Evolutionary conservation across 2,329 filamentous ascomycete genomes (phyloP), one percentile per base, ranked within the genome.

Genomic region (Ophiocordyceps sinensis): DNA sequence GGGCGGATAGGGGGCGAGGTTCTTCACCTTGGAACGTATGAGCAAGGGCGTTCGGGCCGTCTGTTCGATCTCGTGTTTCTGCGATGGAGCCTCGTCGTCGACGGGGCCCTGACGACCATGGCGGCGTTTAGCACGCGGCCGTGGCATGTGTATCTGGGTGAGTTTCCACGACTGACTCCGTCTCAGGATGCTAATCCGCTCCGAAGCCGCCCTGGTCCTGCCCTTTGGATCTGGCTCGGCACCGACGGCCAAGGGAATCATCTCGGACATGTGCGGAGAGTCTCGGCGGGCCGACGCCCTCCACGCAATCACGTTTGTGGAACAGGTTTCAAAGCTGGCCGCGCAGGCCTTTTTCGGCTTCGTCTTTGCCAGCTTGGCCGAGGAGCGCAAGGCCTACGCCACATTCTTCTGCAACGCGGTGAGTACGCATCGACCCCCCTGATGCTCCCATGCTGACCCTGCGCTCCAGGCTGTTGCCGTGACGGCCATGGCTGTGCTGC

Each of bases 181-280:
- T 9, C 23, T 6, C 23, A 9, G 5, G 9, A 9, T 32, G 17
- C 17, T 40, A 10, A 40, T 19, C 13, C 14, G 7, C n/a, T 35
- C 29, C 13, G 0, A 43, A 69, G 72, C 79, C 2, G 77, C 77
- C 0, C 69, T 74, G 23, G 53, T 84, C 1, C 64, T 85, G 0
- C 81, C 81, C 0, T 73, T 85, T 28, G 79, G 77, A 0, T 80
- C 79, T 0, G 81, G 81, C 0, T 79, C 79, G 0, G 80, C 78
- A 0, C 71, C 79, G 0, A 77, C 80, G 0, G 77, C 79, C 1
- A 85, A 85, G 48, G 81, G 80, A 1, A 77, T 80, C n/a, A 82
- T 85, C 44, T 71, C 82, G 0, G 73, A 81, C 43, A 80, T 85
- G 77, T 78, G 78, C 36, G 63, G 77, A 0, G 65, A 73, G 2